Evolutionary conservation across 176 grass and related monocot species (phyloP), one percentile per base, ranked within the genome.

Genomic region (Oryza coarctata): DNA sequence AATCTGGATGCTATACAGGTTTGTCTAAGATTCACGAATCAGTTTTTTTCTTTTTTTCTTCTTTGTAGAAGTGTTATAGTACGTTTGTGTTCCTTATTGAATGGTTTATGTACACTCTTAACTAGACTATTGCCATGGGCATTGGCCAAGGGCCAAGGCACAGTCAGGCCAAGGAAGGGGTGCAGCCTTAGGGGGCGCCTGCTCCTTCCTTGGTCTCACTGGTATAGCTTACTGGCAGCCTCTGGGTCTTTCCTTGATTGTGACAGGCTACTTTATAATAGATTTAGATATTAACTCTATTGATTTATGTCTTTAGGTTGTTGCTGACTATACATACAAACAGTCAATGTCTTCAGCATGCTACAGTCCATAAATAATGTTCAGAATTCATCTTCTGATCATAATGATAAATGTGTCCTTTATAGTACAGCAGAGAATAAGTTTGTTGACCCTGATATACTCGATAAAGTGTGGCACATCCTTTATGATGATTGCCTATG

Each of bases 401-500:
- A 55, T 18, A 86, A 87, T 11, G n/a, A 87, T 68, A 78, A 68
- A 62, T 35, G 29, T 79, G 36, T 6, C 61, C n/a, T 83, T 76
- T 84, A 94, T 84, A 73, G 43, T 83, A 38, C 74, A 50, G 40
- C 55, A 60, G 88, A 86, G 81, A 87, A 83, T 86, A 87, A 78
- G 87, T 81, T 73, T 74, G 67, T 90, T 61, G 89, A 93, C 28
- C 63, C 88, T 76, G 77, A 91, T 73, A 74, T 95, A 77, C 86
- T 98, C 73, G 85, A 88, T 63, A 91, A 95, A 82, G 96, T 81
- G 45, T 98, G 96, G 96, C 90, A 84, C 74, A 79, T 95, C 78
- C 96, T 98, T 44, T 98, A 98, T 83, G 96, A 98, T 68, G 93
- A 98, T 78, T 98, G 96, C 80, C 76, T 98, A 17, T 52, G 81